phyloP scores from a whole-genome alignment of 2,329 filamentous ascomycete genomes.

The Mycogone perniciosa region DNA sequence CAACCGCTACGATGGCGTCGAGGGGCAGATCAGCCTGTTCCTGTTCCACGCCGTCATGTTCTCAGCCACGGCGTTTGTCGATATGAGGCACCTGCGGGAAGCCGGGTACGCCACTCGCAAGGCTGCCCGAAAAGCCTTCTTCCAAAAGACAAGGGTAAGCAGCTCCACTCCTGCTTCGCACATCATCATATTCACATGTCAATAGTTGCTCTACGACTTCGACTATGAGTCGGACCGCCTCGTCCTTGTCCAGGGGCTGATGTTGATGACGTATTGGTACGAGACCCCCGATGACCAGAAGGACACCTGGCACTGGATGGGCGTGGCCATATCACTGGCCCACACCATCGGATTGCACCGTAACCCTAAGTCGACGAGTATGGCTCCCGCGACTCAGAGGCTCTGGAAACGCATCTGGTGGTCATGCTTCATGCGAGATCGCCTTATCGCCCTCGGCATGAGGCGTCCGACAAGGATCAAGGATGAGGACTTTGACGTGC shows the following conservation, averaged over 20 bases:
- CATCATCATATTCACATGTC: constrained; percentile 20
- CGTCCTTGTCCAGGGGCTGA: constrained; percentile 76
- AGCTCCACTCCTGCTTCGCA: background rate
- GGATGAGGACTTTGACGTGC: constrained; percentile 87
- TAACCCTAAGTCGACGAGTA: constrained; percentile 69
- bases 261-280: constrained; percentile 97
- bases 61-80: constrained; percentile 80
- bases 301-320: constrained; percentile 99
- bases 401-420: constrained; percentile 97
- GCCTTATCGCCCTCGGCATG: constrained; percentile 89
- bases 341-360: constrained; percentile 91
- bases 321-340: constrained; percentile 84
- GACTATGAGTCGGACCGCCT: constrained; percentile 91
- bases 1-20: constrained; percentile 59
- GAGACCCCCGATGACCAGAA: constrained; percentile 96
- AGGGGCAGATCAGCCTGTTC: constrained; percentile 72
- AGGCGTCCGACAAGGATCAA: constrained; percentile 86
- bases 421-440: constrained; percentile 94
- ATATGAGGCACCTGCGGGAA: constrained; percentile 66
- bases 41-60: constrained; percentile 96
- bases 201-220: constrained; percentile 80
- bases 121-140: constrained; percentile 79
- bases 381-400: constrained; percentile 66
- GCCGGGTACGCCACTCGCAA: constrained; percentile 75
- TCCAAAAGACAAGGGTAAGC: constrained; percentile 77